Evolutionary conservation across 345 rosid genomes (phyloP), one percentile per base, ranked within the genome.

Genomic region (Conringia planisiliqua): DNA sequence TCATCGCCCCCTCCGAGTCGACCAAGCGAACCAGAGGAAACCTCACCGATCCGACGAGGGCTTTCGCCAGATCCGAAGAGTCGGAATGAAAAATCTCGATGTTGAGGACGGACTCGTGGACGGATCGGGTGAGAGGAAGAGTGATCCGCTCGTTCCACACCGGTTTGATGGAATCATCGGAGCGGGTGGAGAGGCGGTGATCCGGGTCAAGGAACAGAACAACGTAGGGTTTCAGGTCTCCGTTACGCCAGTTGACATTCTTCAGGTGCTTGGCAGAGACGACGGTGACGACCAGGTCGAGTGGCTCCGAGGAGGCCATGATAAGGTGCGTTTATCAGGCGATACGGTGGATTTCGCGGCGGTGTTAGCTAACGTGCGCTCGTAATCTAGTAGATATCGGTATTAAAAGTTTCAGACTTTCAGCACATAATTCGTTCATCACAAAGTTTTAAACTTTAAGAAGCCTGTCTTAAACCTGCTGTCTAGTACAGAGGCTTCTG

Each of bases 171-270:
- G 78, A 76, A n/a, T 80, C 79, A 24, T 86, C 90, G 22, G 82
- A 72, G 48, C 77, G 82, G 7, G 88, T 88, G 44, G 88, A 80
- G 85, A 78, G 81, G 13, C 86, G 83, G 33, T 50, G 62, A 51
- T 71, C 81, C 1, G 82, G 62, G 50, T 86, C 90, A 32, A 88
- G 78, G 82, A 82, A 85, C 9, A 85, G 66, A 46, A 85, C 83
- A 36, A 77, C 90, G 80, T 84, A 86, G 4, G 92, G 90, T 62
- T 71, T 80, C 66, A 86, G 72, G 6, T 79, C 77, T 10, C 93
- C 93, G 76, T 83, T 68, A 60, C 93, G 82, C 93, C 93, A 86
- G 71, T 88, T 88, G 6, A 88, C 87, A 47, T 88, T 88, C 67
- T 88, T 86, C 18, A 88, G 84, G 59, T 88, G 83, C 65, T 88